These are phyloP conservation scores for Epichloe elymi DNA, from an alignment of 2,329 filamentous ascomycete genomes.

Conservation along the genomic window DNA sequence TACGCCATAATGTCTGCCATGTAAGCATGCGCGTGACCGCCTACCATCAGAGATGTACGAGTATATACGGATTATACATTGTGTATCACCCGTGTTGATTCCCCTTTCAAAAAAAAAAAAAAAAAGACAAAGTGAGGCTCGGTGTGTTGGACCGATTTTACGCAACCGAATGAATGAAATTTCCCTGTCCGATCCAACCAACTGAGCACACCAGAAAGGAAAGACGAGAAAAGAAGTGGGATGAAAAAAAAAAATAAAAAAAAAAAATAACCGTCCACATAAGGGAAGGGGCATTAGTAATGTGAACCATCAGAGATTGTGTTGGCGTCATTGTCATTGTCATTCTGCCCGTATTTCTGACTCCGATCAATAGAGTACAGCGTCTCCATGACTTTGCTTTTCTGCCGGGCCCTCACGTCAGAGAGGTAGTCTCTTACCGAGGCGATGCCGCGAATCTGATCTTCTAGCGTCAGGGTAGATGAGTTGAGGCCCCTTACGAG, in stretches of 20 bases:
- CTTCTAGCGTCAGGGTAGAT: conserved; percentile 63
- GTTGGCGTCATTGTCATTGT: conserved; percentile 15
- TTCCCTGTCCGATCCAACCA: too few relatives aligned
- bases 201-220: not conserved
- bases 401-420: conserved; percentile 63
- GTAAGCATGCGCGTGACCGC: too few relatives aligned
- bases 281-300: not conserved
- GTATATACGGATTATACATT: too few relatives aligned
- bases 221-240: not conserved
- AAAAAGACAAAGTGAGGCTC: too few relatives aligned
- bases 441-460: conserved; percentile 73
- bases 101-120: too few relatives aligned
- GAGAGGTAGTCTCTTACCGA: conserved; percentile 69
- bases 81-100: too few relatives aligned
- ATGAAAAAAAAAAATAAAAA: too few relatives aligned
- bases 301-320: conserved; percentile 2
- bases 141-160: too few relatives aligned
- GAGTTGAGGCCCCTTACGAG: conserved; percentile 58
- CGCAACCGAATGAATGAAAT: too few relatives aligned
- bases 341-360: conserved; percentile 4
- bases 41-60: too few relatives aligned
- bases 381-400: conserved; percentile 69
- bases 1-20: too few relatives aligned
- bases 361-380: conserved; percentile 24
- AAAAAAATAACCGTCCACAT: too few relatives aligned